Percentiles rank a stretch among this genome's conserved stretches.
phyloP scores from a whole-genome alignment of 139 green algal genomes.

The Ettlia oleoabundans region DNA sequence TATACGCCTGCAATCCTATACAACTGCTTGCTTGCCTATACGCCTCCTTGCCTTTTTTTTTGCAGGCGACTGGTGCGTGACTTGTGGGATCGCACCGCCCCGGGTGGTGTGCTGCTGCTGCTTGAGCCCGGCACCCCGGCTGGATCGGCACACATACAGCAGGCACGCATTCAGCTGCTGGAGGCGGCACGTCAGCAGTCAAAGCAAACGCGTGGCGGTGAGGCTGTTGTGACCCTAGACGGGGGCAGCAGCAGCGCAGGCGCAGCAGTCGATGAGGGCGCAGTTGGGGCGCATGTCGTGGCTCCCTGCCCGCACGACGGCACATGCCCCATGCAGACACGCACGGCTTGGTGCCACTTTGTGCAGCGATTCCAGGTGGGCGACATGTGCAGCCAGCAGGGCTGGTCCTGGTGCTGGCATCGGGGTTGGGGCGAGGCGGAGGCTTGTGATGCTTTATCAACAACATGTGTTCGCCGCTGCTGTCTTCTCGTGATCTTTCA shows the following conservation, averaged over 20 bases:
- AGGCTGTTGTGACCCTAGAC: too few species aligned
- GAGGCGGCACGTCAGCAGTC: neutral
- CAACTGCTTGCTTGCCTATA: too few species aligned
- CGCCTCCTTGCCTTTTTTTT: too few species aligned
- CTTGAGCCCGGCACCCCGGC: slow-evolving; percentile 81
- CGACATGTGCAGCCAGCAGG: neutral
- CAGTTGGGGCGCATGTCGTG: slow-evolving; percentile 66
- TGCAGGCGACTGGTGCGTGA: slow-evolving; percentile 29
- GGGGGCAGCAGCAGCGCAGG: too few species aligned
- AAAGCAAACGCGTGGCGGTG: too few species aligned
- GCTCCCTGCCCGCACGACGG: slow-evolving; percentile 87
- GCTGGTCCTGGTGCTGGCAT: too few species aligned
- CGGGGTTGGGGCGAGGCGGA: too few species aligned
- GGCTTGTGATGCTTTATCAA: too few species aligned
- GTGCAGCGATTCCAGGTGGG: slow-evolving; percentile 63
- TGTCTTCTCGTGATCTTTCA: too few species aligned
- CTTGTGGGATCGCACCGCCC: slow-evolving; percentile 51
- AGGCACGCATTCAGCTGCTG: slow-evolving; percentile 57
- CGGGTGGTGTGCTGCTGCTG: slow-evolving; percentile 68
- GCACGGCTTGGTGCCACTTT: slow-evolving; percentile 82
- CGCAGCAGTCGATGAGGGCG: neutral
- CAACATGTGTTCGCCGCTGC: too few species aligned
- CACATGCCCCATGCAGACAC: slow-evolving; percentile 68
- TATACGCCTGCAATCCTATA: too few species aligned
- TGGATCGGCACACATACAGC: slow-evolving; percentile 59